phyloP scores from a whole-genome alignment of 768 basidiomycete genomes.

The Auricularia heimuer region DNA sequence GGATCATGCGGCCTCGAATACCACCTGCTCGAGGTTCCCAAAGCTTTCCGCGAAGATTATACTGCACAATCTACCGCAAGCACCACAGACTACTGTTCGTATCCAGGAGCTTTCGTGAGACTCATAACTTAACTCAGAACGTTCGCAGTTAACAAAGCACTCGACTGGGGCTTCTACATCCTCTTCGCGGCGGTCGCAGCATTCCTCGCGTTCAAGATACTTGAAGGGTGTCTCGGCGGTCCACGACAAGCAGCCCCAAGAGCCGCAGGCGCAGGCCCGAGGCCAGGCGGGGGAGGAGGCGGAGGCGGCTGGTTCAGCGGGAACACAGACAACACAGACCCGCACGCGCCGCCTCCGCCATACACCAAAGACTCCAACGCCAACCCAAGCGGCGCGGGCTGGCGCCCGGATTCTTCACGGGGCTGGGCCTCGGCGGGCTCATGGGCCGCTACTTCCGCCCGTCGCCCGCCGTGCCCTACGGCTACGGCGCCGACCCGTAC shows the following conservation, averaged over 20 bases:
- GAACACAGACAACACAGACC: conserved; percentile 20
- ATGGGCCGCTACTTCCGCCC: conserved; percentile 28
- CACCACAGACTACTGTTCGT: conserved; percentile 8
- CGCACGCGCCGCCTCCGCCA: conserved; percentile 33
- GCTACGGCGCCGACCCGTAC: conserved; percentile 12
- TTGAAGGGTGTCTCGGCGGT: no score
- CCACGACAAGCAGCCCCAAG: no score
- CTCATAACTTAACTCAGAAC: no score
- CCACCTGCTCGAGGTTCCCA: conserved; percentile 60
- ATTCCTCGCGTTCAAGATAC: no score
- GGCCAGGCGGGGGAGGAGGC: no score
- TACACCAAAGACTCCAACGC: conserved; percentile 44
- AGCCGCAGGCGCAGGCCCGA: no score
- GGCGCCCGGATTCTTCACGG: conserved; percentile 78
- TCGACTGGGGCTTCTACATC: conserved; percentile 41
- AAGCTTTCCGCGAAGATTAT: conserved; percentile 15
- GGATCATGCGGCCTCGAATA: conserved; percentile 87
- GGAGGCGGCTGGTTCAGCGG: background rate
- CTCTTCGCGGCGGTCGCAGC: conserved; percentile 31
- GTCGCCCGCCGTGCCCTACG: conserved; percentile 36
- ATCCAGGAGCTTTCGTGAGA: background rate
- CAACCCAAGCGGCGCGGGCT: conserved; percentile 22
- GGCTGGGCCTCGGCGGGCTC: conserved; percentile 62
- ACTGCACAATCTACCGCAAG: background rate
- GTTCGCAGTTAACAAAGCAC: conserved; percentile 34